Conservation (phyloP, 2,329 filamentous ascomycete species). For the Microcyclospora pomicola region DNA sequence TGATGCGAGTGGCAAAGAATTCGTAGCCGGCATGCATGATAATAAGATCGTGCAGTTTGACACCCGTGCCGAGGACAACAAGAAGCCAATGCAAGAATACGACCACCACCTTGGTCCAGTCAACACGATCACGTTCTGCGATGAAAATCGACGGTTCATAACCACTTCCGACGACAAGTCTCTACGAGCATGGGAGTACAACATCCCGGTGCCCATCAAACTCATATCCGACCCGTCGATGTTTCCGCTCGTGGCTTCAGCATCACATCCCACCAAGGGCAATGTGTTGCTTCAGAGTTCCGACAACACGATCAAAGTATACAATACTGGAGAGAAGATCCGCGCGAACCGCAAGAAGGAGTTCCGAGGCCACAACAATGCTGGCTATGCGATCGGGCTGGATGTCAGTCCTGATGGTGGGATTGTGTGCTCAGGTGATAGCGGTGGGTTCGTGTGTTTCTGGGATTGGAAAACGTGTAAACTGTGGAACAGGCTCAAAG, state of each 20-base stretch:
- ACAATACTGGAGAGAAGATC: slow-evolving; percentile 88
- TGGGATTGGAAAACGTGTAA: slow-evolving; percentile 99
- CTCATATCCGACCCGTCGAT: slow-evolving; percentile 96
- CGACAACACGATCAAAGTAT: slow-evolving; percentile 95
- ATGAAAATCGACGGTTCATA: slow-evolving; percentile 89
- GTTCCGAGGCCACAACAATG: slow-evolving; percentile 91
- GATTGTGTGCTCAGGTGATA: slow-evolving; percentile 78
- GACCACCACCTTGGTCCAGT: slow-evolving; percentile 96
- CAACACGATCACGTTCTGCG: slow-evolving; percentile 94
- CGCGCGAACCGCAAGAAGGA: slow-evolving; percentile 94
- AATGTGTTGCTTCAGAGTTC: slow-evolving; percentile 87
- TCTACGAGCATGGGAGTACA: slow-evolving; percentile 93
- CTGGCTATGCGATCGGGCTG: slow-evolving; percentile 83
- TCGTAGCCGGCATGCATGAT: slow-evolving; percentile 91
- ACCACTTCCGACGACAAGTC: slow-evolving; percentile 96
- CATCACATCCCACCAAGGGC: slow-evolving; percentile 77
- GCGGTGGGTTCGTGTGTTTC: slow-evolving; percentile 79
- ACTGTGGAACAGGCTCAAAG: slow-evolving; percentile 93
- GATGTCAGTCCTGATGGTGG: slow-evolving; percentile 82
- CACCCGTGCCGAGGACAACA: slow-evolving; percentile 44
- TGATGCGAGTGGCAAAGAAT: slow-evolving; percentile 65
- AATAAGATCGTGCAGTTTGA: slow-evolving; percentile 99
- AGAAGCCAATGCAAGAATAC: slow-evolving; percentile 81
- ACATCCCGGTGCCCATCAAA: slow-evolving; percentile 96
- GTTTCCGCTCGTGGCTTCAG: slow-evolving; percentile 83